phyloP scores from a whole-genome alignment of 805 yeast species.

The Naumovozyma castellii region DNA sequence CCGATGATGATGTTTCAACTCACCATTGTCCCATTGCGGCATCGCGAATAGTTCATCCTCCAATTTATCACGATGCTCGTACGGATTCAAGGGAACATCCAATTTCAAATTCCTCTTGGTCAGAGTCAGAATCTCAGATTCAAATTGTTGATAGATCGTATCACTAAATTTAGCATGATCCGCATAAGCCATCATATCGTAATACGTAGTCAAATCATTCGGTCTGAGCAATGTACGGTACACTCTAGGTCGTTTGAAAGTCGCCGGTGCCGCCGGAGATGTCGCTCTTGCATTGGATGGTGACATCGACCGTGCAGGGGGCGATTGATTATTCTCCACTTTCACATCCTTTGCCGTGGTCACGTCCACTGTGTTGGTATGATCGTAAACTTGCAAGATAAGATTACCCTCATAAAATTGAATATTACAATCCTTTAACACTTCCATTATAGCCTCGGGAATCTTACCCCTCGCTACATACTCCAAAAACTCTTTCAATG shows the following conservation, averaged over 20 bases:
- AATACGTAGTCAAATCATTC: slow-evolving; percentile 70
- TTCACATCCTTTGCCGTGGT: not conserved
- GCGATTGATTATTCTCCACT: not conserved
- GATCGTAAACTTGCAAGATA: slow-evolving; percentile 79
- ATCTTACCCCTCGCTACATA: slow-evolving; percentile 74
- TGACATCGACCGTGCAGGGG: not conserved
- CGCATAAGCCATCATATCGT: slow-evolving; percentile 75
- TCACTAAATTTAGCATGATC: slow-evolving; percentile 78
- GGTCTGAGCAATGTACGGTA: slow-evolving; percentile 74
- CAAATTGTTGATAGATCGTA: slow-evolving; percentile 67
- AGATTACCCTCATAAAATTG: slow-evolving; percentile 84
- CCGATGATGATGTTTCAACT: slow-evolving; percentile 31
- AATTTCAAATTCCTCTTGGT: slow-evolving; percentile 72
- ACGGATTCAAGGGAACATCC: slow-evolving; percentile 66
- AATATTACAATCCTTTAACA: slow-evolving; percentile 76
- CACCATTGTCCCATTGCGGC: slow-evolving; percentile 36
- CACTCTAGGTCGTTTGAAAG: slow-evolving; percentile 49
- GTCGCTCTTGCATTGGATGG: slow-evolving; percentile 1
- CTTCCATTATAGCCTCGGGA: slow-evolving; percentile 84
- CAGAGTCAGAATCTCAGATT: slow-evolving; percentile 73
- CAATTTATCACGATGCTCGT: slow-evolving; percentile 33
- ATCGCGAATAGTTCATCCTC: slow-evolving; percentile 26
- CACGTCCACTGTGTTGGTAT: slow-evolving; percentile 42
- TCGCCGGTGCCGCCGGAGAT: slow-evolving; percentile 2
- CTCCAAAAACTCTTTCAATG: slow-evolving; percentile 69